A percentile compares a stretch with the other conserved stretches of the same genome.
phyloP scores from a whole-genome alignment of 495 filamentous ascomycete species.

The Friedmanniomyces endolithicus region DNA sequence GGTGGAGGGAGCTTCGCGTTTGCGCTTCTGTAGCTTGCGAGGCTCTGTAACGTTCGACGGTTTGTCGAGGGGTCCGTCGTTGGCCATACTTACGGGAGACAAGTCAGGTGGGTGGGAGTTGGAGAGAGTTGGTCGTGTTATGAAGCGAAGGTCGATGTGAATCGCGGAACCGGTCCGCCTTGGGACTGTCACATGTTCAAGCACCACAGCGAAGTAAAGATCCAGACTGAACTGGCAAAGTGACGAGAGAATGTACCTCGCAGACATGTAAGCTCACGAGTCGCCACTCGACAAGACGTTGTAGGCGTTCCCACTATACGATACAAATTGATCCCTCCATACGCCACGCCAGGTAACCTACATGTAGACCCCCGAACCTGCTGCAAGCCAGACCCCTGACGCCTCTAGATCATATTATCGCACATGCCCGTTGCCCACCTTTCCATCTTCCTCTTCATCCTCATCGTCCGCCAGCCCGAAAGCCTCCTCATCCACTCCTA shows the following conservation, averaged over 20 bases:
- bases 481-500: constrained; percentile 12
- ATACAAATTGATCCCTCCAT: too few species aligned
- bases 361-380: too few species aligned
- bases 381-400: too few species aligned
- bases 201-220: too few species aligned
- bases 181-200: too few species aligned
- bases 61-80: not conserved
- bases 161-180: too few species aligned
- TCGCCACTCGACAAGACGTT: too few species aligned
- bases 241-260: too few species aligned
- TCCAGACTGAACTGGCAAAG: not conserved
- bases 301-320: too few species aligned
- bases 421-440: not conserved
- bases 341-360: too few species aligned
- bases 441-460: constrained; percentile 12
- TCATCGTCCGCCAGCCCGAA: constrained; percentile 4
- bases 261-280: too few species aligned
- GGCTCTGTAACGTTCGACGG: constrained; percentile 16
- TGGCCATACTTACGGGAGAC: not conserved
- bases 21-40: constrained; percentile 12
- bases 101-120: not conserved
- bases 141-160: not conserved
- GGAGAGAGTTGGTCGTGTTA: not conserved
- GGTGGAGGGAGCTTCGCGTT: constrained; percentile 8
- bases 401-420: not conserved